Base-by-base conservation (phyloP, 257 asterid species). In the Fraxinus pennsylvanica region DNA sequence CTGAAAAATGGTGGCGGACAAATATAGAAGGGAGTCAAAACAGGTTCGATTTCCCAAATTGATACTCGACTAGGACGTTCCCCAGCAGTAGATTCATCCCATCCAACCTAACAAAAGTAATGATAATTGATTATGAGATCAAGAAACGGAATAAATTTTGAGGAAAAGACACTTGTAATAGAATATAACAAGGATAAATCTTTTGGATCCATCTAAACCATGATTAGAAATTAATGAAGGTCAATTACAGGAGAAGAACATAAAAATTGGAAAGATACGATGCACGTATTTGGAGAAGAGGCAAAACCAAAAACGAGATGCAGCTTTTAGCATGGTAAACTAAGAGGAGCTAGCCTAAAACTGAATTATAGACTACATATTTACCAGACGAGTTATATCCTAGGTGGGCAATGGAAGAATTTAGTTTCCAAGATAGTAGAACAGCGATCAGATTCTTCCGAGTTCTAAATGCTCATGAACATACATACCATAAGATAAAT, bases 31-130 rank as follows among this genome's bases (percentile, higher is more conserved):
- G 99, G 99, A 63, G 98, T 88, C 73, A 93, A 91, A 14, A 93
- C 97, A 9, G 99, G 98, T 81, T 96, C 99, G 5, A 92, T 79
- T 65, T 92, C 99, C 99, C 99, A 96, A 35, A 92, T 85, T 2
- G 98, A 93, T 82, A 96, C 97, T 71, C 99, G 88, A 81, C 87
- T 78, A 68, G 97, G 98, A 35, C 97, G 96, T 63, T 96, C 99
- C 45, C 99, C 98, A 63, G 98, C 98, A 15, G 96, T 92, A 9
- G 99, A 92, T 84, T 93, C 99, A 75, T 96, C 99, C 99, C 99
- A 96, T 76, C 98, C 99, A 68, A 96, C 97, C 99, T 95, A 82
- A 76, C 72, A 61, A 71, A 74, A 65, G 12, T 6, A 73, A 47
- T 67, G 71, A 81, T 50, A 79, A 69, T 38, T 21, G 70, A 75